Evolutionary conservation across 768 basidiomycete genomes (phyloP).

Genomic region (Psilocybe azurescens): DNA sequence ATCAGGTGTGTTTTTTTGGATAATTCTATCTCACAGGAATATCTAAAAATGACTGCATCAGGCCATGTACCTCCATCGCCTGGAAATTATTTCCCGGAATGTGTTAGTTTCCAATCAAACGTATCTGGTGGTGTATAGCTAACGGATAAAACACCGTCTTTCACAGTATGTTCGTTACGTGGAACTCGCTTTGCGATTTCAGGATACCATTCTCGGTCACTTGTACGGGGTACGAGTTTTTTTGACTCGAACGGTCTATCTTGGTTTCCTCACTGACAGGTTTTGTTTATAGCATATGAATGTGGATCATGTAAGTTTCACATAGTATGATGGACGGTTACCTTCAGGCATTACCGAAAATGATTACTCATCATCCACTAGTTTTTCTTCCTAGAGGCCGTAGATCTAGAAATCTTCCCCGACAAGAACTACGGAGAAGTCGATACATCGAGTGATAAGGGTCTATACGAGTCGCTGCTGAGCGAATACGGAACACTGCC

Average conservation of each 20-base stretch:
- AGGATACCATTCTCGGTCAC: conserved; percentile 89
- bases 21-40: conserved; percentile 48
- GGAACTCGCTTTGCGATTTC: conserved; percentile 80
- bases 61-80: conserved; percentile 89
- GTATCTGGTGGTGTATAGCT: conserved; percentile 8
- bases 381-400: conserved; percentile 63
- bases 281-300: conserved; percentile 71
- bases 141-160: conserved; percentile 14
- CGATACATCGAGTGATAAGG: conserved; percentile 28
- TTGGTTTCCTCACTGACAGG: conserved; percentile 17
- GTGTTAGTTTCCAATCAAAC: conserved; percentile 53
- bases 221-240: conserved; percentile 67
- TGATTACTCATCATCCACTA: conserved; percentile 29
- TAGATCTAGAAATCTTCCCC: conserved; percentile 54
- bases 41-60: conserved; percentile 23
- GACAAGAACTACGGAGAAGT: conserved; percentile 26
- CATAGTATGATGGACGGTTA: neutral
- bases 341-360: neutral
- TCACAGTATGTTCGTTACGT: conserved; percentile 67
- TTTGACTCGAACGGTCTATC: neutral
- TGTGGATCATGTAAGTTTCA: conserved; percentile 68
- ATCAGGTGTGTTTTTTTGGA: conserved; percentile 30
- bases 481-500: conserved; percentile 72
- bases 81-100: conserved; percentile 84
- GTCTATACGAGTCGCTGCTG: conserved; percentile 62